phyloP scores from a whole-genome alignment of 192 early-diverging fungal species.

The Coemansia sp. region DNA sequence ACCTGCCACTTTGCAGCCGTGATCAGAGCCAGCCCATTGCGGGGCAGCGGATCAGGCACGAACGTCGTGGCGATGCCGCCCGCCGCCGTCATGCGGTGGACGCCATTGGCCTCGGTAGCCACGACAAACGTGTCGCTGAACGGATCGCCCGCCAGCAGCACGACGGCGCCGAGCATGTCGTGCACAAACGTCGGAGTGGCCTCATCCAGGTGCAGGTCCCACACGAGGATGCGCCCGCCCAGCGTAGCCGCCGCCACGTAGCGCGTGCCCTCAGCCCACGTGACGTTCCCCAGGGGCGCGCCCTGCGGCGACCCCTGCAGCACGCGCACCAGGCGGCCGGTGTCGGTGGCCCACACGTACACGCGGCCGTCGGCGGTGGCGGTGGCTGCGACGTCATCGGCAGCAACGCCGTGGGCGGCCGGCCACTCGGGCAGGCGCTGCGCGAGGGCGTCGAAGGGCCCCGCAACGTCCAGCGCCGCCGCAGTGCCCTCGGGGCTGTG shows the following conservation, averaged over 20 bases:
- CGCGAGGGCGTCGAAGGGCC: conserved; percentile 20
- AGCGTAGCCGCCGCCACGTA: conserved; percentile 24
- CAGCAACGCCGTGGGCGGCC: neutral
- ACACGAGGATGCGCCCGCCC: conserved; percentile 17
- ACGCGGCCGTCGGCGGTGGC: conserved; percentile 17
- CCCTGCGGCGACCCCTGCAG: neutral
- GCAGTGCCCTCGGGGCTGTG: neutral
- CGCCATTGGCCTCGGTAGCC: conserved; percentile 20
- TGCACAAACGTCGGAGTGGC: neutral
- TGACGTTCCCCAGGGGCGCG: conserved; percentile 16
- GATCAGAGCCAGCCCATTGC: neutral
- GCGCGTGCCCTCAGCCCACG: conserved; percentile 28
- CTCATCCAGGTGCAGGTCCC: conserved; percentile 12
- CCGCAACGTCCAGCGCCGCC: conserved; percentile 18
- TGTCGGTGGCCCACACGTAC: conserved; percentile 27
- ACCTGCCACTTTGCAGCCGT: conserved; percentile 16
- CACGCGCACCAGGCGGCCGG: neutral
- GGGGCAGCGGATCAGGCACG: neutral
- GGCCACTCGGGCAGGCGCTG: conserved; percentile 22
- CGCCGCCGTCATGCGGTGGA: conserved; percentile 19
- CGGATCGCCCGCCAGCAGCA: conserved; percentile 39
- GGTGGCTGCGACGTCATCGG: conserved; percentile 14
- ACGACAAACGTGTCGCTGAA: conserved; percentile 18
- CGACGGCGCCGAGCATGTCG: conserved; percentile 5
- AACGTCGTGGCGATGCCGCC: conserved; percentile 8